Conservation (phyloP, 805 yeast species). For the Cyberlindnera misumaiensis region DNA sequence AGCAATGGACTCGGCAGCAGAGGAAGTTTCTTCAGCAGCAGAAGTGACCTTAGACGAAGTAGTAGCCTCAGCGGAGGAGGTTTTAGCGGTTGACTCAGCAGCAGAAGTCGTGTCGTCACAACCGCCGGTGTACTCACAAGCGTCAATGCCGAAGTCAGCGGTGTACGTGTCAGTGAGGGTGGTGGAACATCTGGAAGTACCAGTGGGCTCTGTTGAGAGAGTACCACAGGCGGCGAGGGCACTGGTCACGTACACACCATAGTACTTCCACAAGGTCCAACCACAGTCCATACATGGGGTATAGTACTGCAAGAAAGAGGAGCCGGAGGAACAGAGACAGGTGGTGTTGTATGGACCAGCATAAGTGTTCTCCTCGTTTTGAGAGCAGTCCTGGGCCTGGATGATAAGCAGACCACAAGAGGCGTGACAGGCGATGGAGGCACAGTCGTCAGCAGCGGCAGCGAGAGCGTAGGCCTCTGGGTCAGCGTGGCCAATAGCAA, state of each 20-base stretch:
- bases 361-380: conserved; percentile 4
- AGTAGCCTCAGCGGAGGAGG: conserved; percentile 4
- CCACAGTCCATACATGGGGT: conserved; percentile 30
- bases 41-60: conserved; percentile 9
- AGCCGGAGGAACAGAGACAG: conserved; percentile 13
- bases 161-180: conserved; percentile 12
- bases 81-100: conserved; percentile 10
- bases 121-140: conserved; percentile 32
- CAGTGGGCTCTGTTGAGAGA: conserved; percentile 26
- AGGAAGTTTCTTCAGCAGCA: conserved; percentile 6
- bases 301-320: conserved; percentile 19
- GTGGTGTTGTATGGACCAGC: conserved; percentile 9
- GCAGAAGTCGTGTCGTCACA: conserved; percentile 25
- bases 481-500: conserved; percentile 10
- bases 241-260: conserved; percentile 21
- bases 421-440: conserved; percentile 25
- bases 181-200: conserved; percentile 24
- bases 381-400: conserved; percentile 24
- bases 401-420: conserved; percentile 26
- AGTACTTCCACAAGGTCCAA: conserved; percentile 31
- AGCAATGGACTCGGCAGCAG: conserved; percentile 4
- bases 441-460: conserved; percentile 17
- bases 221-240: conserved; percentile 22
- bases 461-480: conserved; percentile 21
- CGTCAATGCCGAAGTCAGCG: conserved; percentile 5